Percentiles rank a stretch among this genome's conserved stretches.
These are phyloP conservation scores for Scleroderma bovista DNA, from an alignment of 768 basidiomycete genomes.

Conservation along the genomic window DNA sequence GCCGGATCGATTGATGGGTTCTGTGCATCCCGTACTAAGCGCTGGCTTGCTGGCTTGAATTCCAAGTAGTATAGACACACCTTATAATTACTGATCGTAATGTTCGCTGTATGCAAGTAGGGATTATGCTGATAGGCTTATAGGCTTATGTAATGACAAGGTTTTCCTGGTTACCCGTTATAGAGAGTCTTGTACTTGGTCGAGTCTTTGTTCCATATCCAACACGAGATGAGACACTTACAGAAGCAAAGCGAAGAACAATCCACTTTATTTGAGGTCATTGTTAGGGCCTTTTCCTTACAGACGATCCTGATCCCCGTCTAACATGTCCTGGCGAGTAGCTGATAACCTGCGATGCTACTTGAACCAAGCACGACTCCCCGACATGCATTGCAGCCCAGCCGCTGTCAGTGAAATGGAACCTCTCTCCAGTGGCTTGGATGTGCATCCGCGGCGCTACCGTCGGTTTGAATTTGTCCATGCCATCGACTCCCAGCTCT, in stretches of 20 bases:
- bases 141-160: too few species aligned
- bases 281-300: background rate
- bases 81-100: conserved; percentile 11
- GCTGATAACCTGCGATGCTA: conserved; percentile 43
- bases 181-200: conserved; percentile 1
- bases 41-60: conserved; percentile 15
- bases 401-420: conserved; percentile 29
- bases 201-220: background rate
- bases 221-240: too few species aligned
- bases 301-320: background rate
- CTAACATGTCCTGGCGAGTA: conserved; percentile 26
- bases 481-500: conserved; percentile 20
- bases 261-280: too few species aligned
- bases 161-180: background rate
- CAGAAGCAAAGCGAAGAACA: too few species aligned
- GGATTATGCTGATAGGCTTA: too few species aligned
- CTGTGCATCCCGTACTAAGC: background rate
- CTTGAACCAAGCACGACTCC: conserved; percentile 42
- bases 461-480: conserved; percentile 49
- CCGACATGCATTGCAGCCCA: conserved; percentile 33
- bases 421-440: conserved; percentile 15
- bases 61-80: conserved; percentile 12
- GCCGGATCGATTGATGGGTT: background rate
- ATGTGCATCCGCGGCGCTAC: conserved; percentile 43
- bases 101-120: background rate